These are phyloP conservation scores for Saccharomycopsis lassenensis DNA, from an alignment of 805 yeast genomes.

Conservation along the genomic window DNA sequence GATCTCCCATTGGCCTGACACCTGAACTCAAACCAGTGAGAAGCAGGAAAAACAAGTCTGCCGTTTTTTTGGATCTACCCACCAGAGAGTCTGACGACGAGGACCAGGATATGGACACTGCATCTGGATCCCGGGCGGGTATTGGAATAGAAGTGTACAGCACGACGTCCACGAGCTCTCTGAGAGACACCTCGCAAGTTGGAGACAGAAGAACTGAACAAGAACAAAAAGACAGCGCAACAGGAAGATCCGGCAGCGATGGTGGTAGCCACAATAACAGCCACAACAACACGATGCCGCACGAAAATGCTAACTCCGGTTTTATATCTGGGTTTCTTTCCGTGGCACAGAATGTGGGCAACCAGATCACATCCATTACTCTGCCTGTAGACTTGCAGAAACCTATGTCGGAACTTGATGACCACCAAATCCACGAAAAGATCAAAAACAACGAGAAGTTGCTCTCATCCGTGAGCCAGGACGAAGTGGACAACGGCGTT, in stretches of 20 bases:
- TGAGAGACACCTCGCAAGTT: no score
- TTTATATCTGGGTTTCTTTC: constrained; percentile 13
- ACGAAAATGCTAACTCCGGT: no score
- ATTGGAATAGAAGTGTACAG: no score
- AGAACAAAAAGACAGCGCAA: background rate
- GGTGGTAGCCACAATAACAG: constrained; percentile 4
- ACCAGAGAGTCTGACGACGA: no score
- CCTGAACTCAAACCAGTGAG: no score
- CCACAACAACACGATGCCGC: background rate
- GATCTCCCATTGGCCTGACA: no score
- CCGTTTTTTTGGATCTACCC: no score
- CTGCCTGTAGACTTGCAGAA: background rate
- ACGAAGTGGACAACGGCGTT: no score
- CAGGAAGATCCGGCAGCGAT: background rate
- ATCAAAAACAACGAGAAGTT: background rate
- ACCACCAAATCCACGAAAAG: background rate
- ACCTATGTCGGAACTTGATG: background rate
- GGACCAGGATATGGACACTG: no score
- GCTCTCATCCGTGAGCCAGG: background rate
- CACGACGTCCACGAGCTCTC: no score
- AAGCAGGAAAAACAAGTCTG: no score
- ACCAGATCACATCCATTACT: constrained; percentile 12
- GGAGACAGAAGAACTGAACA: background rate
- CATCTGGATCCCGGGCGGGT: no score
- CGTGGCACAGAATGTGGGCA: constrained; percentile 14